These are phyloP conservation scores for Aquanectria penicillioides DNA, from an alignment of 2,329 filamentous ascomycete species.

Conservation along the genomic window DNA sequence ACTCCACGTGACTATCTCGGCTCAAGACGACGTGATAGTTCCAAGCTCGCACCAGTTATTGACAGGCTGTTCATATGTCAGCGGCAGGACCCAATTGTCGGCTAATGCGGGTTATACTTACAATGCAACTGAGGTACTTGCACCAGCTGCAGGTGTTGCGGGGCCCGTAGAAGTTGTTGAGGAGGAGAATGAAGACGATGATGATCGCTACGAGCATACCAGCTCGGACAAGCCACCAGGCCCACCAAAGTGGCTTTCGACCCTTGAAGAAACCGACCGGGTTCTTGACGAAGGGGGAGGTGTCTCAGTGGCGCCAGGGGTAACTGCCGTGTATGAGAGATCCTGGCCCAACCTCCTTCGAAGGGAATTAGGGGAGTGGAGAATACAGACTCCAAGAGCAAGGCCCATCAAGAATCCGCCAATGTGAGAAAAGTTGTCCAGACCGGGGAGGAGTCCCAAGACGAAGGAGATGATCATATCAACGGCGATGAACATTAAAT, in stretches of 20 bases:
- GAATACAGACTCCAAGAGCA: slow-evolving; percentile 83
- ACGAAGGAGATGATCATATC: slow-evolving; percentile 92
- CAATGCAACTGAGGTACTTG: slow-evolving; percentile 92
- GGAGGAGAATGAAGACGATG: slow-evolving; percentile 84
- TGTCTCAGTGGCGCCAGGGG: slow-evolving; percentile 57
- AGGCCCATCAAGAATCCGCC: slow-evolving; percentile 95
- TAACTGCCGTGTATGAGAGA: slow-evolving; percentile 77
- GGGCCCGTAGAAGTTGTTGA: slow-evolving; percentile 89
- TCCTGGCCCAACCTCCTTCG: slow-evolving; percentile 78
- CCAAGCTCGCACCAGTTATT: slow-evolving; percentile 74
- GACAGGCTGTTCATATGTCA: slow-evolving; percentile 60
- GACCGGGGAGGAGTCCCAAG: slow-evolving; percentile 86
- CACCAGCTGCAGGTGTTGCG: slow-evolving; percentile 87
- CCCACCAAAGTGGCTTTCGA: slow-evolving; percentile 95
- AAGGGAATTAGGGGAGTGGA: slow-evolving; percentile 87
- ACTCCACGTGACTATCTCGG: not conserved
- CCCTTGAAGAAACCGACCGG: slow-evolving; percentile 88
- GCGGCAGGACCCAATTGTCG: not conserved
- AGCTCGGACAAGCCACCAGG: slow-evolving; percentile 90
- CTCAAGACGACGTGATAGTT: slow-evolving; percentile 40
- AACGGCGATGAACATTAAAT: slow-evolving; percentile 86
- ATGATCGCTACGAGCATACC: slow-evolving; percentile 83
- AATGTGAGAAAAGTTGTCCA: slow-evolving; percentile 98
- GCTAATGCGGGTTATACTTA: slow-evolving; percentile 61
- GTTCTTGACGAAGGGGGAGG: slow-evolving; percentile 68